These are phyloP conservation scores for Dictyostelium discoideum DNA, from an alignment of 78 protist genomes.

Conservation along the genomic window DNA sequence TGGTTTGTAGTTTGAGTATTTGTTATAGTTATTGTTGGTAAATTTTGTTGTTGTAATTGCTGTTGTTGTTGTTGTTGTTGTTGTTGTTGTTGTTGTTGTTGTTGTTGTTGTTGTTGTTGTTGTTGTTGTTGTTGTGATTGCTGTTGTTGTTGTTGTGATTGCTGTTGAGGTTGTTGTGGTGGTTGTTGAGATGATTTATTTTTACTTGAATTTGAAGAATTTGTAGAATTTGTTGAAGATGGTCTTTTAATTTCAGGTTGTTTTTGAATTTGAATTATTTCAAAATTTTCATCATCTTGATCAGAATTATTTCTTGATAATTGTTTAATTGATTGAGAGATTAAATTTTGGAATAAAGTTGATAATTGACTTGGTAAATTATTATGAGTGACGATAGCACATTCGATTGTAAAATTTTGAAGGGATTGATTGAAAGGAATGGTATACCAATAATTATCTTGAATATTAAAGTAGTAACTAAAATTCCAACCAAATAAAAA, in stretches of 20 bases:
- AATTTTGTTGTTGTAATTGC: neutral
- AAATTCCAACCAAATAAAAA: conserved; percentile 32
- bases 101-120: neutral
- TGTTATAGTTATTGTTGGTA: neutral
- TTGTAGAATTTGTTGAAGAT: neutral
- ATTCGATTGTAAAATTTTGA: neutral
- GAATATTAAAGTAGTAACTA: neutral
- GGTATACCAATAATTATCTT: conserved; percentile 24
- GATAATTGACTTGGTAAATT: neutral
- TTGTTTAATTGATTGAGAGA: conserved; percentile 17
- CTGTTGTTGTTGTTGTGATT: neutral
- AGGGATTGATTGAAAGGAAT: neutral
- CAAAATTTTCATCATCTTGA: conserved; percentile 12
- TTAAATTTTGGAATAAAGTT: neutral
- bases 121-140: neutral
- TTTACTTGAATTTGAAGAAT: neutral
- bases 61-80: neutral
- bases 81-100: neutral
- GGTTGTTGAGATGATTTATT: neutral
- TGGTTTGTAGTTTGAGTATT: neutral
- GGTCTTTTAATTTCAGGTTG: conserved; percentile 25
- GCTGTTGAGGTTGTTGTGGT: neutral
- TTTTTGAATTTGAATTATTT: neutral
- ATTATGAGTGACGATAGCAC: neutral
- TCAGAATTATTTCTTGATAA: neutral